These are phyloP conservation scores for Apiospora phragmitis DNA, from an alignment of 2,329 filamentous ascomycete genomes.

Conservation along the genomic window DNA sequence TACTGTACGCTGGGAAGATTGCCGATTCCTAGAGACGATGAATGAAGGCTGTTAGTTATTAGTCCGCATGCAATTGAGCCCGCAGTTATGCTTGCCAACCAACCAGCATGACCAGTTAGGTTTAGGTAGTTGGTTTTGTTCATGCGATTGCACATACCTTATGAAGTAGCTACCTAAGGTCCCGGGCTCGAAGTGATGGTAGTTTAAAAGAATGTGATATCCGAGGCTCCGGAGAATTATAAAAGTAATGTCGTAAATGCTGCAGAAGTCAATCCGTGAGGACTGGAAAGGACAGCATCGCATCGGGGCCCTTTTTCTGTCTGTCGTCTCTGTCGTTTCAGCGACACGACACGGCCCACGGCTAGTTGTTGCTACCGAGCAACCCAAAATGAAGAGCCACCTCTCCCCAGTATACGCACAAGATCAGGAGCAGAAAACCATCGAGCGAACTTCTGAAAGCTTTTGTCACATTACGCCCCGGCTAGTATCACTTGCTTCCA, in stretches of 20 bases:
- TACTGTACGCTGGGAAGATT: neutral
- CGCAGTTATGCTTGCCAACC: neutral
- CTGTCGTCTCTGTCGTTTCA: neutral
- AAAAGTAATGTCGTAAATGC: neutral
- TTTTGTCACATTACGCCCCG: neutral
- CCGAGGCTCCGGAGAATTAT: neutral
- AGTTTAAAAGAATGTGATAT: neutral
- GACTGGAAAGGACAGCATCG: neutral
- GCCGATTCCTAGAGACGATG: neutral
- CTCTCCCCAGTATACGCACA: neutral
- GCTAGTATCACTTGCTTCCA: constrained; percentile 6
- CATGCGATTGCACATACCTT: neutral
- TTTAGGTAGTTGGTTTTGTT: neutral
- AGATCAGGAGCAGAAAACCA: neutral
- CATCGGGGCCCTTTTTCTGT: neutral
- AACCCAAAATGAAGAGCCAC: constrained; percentile 6
- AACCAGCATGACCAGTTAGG: neutral
- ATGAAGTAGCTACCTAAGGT: neutral
- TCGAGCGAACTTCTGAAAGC: neutral
- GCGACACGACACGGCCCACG: neutral
- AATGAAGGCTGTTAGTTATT: neutral
- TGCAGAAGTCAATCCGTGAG: neutral
- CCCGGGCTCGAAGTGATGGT: neutral
- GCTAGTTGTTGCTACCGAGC: constrained; percentile 3
- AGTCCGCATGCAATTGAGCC: neutral